Evolutionary conservation across 140 eudicot species (phyloP), one percentile per base, ranked within the genome.

Genomic region (Ambrosia hybrid): DNA sequence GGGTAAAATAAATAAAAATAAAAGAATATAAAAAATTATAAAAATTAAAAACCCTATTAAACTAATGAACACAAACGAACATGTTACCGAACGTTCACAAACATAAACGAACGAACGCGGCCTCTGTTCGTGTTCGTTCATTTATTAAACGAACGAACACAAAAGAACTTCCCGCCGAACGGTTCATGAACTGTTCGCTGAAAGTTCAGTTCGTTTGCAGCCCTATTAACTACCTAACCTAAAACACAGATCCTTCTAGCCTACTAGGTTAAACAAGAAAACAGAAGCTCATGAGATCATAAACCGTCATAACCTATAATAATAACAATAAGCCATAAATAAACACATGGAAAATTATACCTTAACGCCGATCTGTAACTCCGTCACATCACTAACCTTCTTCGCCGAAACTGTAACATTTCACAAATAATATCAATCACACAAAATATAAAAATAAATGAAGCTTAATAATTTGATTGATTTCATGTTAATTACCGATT

Each of bases 351-450:
- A 30, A 1, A 73, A 72, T 30, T 41, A 43, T 77, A 94, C 99
- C 99, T 94, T 94, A 64, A 90, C 96, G 74, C 96, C 97, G 85
- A 94, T 94, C 91, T 90, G 96, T 38, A 94, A 78, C 75, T 88
- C 96, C 61, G 86, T 88, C 11, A 91, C 99, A 82, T 91, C 99
- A 65, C 81, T 81, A 0, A 87, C 73, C 59, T 88, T 90, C 83
- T 91, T 89, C 11, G 97, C 95, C 41, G 79, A 81, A 81, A 82
- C 99, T 91, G 82, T 39, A 55, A 5, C 1, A 77, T 37, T 71
- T 37, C 21, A 75, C 9, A 15, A 12, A 57, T 3, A 65, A 63
- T 53, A 37, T 58, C 16, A 60, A 59, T 30, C 34, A 30, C 34
- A 30, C 34, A 30, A 30, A 30, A 30, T 30, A 30, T 30, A 30